Evolutionary conservation across 2,329 filamentous ascomycete genomes (phyloP).

Genomic region (Botryotinia narcissicola): DNA sequence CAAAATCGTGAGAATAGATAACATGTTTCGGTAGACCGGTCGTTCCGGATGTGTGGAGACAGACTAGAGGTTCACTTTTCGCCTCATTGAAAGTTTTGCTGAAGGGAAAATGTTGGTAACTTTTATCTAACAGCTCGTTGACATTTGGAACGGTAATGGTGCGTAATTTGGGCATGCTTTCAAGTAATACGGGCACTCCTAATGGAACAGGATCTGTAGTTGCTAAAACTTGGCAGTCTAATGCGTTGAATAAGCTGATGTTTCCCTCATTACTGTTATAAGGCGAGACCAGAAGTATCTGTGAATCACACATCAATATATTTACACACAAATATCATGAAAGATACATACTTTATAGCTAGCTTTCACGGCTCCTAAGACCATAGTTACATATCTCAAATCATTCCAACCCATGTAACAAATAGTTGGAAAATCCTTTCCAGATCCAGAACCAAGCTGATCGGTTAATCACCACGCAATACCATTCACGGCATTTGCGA

Average conservation of each 20-base stretch:
- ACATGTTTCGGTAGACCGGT: background rate
- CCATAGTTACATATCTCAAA: background rate
- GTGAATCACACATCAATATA: background rate
- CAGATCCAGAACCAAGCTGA: background rate
- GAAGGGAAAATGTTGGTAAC: background rate
- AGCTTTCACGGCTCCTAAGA: background rate
- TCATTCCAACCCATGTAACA: conserved; percentile 1
- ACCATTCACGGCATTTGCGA: background rate
- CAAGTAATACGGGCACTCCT: background rate
- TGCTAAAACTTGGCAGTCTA: background rate
- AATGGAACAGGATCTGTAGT: background rate
- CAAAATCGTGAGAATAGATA: background rate
- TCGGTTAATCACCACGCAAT: background rate
- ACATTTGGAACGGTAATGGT: background rate
- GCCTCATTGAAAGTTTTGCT: background rate
- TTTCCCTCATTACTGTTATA: background rate
- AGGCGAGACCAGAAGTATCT: background rate
- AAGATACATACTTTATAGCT: background rate
- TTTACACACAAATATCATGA: background rate
- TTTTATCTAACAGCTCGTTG: background rate
- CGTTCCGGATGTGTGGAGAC: background rate
- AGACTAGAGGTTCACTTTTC: background rate
- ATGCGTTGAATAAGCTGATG: background rate
- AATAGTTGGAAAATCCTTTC: background rate
- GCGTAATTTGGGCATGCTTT: background rate